Evolutionary conservation across 495 filamentous ascomycete species (phyloP), one percentile per base, ranked within the genome.

Genomic region (Glutinoglossum americanum): DNA sequence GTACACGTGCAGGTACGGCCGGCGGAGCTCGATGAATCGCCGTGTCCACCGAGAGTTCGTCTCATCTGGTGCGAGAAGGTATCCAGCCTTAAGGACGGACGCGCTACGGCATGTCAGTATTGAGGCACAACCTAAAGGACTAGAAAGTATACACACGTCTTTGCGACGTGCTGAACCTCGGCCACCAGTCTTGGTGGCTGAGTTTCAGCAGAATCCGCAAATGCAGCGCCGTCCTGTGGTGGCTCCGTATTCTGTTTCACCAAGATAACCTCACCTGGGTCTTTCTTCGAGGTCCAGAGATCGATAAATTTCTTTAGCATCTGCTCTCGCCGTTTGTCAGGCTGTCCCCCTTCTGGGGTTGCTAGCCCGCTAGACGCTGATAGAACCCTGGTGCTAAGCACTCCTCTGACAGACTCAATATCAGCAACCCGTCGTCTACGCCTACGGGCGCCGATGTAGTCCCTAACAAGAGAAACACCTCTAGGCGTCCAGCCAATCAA

Each of bases 1-100:
- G 69, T 96, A 82, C 45, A 97, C 77, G 64, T 97, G 88, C 58
- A 99, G 73, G 64, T 96, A 99, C 6, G 93, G 93, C 44, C 83
- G 79, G 26, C 92, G 81, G 30, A 99, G 79, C 64, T 99, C 93
- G 51, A 94, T 87, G 64, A 89, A 95, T 45, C 90, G 84, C 60
- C 88, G 86, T 5, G 84, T 73, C 92, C 92, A 99, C 59, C 80
- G 76, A 27, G 81, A 82, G 27, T 81, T 82, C 53, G 84, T 78
- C 57, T 76, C 74, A 61, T 80, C 80, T 5, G 89, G 88, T 3
- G 82, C 84, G 19, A 94, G 72, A 28, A 97, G 79, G 64, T 90
- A 89, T 37, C 88, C 88, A 7, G 80, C 78, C 69, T 90, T 93
- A 49, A 87, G 72, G n/a, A 86, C 75, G 19, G 76, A 74, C 1